Percentiles rank a stretch among this genome's conserved stretches.
phyloP scores from a whole-genome alignment of 2,329 filamentous ascomycete genomes.

The Fusarium compactum region DNA sequence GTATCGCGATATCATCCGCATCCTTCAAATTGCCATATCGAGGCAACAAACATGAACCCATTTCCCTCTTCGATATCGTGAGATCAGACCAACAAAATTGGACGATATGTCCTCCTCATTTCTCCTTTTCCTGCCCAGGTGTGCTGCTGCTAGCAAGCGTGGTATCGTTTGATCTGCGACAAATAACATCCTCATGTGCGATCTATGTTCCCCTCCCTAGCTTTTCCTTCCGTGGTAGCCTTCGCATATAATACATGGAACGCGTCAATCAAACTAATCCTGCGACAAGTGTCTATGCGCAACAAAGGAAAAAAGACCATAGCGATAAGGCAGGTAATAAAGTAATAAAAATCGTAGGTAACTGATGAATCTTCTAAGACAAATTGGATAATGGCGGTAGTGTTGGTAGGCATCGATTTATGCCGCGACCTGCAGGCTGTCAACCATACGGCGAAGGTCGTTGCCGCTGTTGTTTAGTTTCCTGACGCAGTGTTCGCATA shows the following conservation, averaged over 20 bases:
- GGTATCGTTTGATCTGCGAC: conserved; percentile 38
- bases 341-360: conserved; percentile 1
- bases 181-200: conserved; percentile 19
- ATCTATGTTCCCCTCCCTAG: conserved; percentile 29
- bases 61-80: conserved; percentile 8
- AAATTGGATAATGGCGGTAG: not conserved
- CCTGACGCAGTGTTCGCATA: conserved; percentile 63
- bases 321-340: not conserved
- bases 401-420: conserved; percentile 2
- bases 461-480: conserved; percentile 56
- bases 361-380: not conserved
- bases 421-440: conserved; percentile 37
- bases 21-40: conserved; percentile 12
- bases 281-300: conserved; percentile 29
- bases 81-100: conserved; percentile 24
- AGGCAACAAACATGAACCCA: conserved; percentile 18
- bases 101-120: conserved; percentile 8
- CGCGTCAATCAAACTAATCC: conserved; percentile 23
- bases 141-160: conserved; percentile 22
- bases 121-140: conserved; percentile 7
- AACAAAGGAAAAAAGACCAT: conserved; percentile 36
- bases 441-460: conserved; percentile 59
- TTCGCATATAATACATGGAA: conserved; percentile 43
- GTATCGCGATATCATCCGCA: conserved; percentile 9
- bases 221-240: conserved; percentile 6